Conservation (phyloP, 2,329 filamentous ascomycete genomes). For the Neospermospora avenae region DNA sequence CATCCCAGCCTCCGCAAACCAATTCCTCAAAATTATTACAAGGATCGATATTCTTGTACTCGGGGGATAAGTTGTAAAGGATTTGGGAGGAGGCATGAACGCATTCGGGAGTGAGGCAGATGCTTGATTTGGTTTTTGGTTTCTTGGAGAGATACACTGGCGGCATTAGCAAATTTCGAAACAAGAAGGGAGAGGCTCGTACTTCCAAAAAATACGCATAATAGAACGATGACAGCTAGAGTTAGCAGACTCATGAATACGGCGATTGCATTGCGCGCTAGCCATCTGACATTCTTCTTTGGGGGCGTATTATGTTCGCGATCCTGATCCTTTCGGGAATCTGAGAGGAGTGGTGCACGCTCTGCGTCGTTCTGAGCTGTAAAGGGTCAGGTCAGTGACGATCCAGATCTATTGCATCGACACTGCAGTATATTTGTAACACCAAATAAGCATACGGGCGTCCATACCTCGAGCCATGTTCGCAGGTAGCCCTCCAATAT, state of each 20-base stretch:
- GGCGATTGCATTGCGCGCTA: conserved; percentile 25
- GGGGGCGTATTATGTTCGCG: neutral
- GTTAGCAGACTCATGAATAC: conserved; percentile 28
- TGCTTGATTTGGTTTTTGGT: conserved; percentile 12
- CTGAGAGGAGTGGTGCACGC: conserved; percentile 25
- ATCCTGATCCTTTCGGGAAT: conserved; percentile 9
- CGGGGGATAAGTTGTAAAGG: conserved; percentile 57
- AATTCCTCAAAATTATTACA: conserved; percentile 67
- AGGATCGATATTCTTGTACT: conserved; percentile 61
- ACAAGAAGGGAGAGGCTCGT: conserved; percentile 1
- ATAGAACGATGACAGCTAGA: conserved; percentile 26
- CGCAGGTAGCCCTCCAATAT: conserved; percentile 23
- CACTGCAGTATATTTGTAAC: neutral
- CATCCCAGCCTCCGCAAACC: conserved; percentile 64
- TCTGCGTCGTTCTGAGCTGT: conserved; percentile 15
- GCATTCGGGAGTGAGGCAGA: conserved; percentile 58
- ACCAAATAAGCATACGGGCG: neutral
- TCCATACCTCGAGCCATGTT: conserved; percentile 8
- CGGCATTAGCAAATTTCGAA: neutral
- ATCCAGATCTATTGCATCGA: neutral
- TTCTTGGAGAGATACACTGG: conserved; percentile 20
- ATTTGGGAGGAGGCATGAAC: conserved; percentile 61
- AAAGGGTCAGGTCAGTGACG: neutral
- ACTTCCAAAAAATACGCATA: conserved; percentile 29
- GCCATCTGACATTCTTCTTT: conserved; percentile 20